These are phyloP conservation scores for Cladosporium austrohemisphaericum DNA, from an alignment of 2,329 filamentous ascomycete genomes.

Conservation along the genomic window DNA sequence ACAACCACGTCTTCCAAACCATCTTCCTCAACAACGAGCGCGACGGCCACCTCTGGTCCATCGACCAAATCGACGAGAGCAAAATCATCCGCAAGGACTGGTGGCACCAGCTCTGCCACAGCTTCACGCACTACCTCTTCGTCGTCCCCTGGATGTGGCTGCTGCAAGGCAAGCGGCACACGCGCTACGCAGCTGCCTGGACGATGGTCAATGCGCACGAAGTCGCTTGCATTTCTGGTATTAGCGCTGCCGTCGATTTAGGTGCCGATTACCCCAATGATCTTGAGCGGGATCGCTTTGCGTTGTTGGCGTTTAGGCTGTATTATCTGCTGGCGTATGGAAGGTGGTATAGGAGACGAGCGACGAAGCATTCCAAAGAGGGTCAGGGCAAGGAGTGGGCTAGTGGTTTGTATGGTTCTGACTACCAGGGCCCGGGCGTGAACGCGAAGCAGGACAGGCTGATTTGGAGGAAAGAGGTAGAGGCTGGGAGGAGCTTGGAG, in stretches of 20 bases:
- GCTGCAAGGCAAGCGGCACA: slow-evolving; percentile 62
- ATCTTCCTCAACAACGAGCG: slow-evolving; percentile 61
- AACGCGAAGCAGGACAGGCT: slow-evolving; percentile 47
- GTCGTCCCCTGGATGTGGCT: slow-evolving; percentile 71
- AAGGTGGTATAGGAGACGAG: slow-evolving; percentile 53
- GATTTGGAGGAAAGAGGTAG: slow-evolving; percentile 51
- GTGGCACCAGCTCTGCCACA: slow-evolving; percentile 66
- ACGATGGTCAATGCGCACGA: slow-evolving; percentile 69
- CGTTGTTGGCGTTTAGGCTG: slow-evolving; percentile 57
- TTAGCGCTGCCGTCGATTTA: slow-evolving; percentile 65
- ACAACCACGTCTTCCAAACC: slow-evolving; percentile 66
- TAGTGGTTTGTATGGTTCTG: slow-evolving; percentile 55
- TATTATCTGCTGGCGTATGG: slow-evolving; percentile 61
- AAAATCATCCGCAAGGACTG: slow-evolving; percentile 63
- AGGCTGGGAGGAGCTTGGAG: slow-evolving; percentile 31
- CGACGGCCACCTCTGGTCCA: slow-evolving; percentile 55
- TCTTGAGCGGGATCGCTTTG: slow-evolving; percentile 59
- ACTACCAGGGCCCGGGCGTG: slow-evolving; percentile 59
- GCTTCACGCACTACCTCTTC: slow-evolving; percentile 60
- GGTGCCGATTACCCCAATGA: slow-evolving; percentile 63
- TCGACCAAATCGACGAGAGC: slow-evolving; percentile 54
- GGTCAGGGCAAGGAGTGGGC: slow-evolving; percentile 55
- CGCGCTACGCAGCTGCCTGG: slow-evolving; percentile 64
- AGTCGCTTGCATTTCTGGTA: slow-evolving; percentile 66
- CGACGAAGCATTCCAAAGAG: slow-evolving; percentile 36